Evolutionary conservation across 2,329 filamentous ascomycete genomes (phyloP).

Genomic region (Bipolaris oryzae): DNA sequence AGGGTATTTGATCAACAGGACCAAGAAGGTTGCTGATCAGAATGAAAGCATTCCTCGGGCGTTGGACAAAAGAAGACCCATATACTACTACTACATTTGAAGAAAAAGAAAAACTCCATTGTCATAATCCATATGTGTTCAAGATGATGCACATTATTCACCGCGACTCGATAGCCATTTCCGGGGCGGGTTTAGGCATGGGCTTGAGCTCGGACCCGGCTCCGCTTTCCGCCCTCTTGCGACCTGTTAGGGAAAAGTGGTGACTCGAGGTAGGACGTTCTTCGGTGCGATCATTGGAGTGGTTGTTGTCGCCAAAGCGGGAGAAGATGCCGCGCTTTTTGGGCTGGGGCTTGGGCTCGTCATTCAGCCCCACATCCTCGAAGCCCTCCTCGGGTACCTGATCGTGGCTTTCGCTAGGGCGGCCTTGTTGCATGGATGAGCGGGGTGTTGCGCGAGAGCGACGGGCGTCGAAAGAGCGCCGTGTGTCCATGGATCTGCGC

Average conservation of each 20-base stretch:
- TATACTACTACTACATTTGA: neutral
- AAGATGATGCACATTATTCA: slow-evolving; percentile 8
- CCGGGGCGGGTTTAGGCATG: slow-evolving; percentile 56
- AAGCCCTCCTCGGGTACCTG: slow-evolving; percentile 79
- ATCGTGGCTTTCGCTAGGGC: slow-evolving; percentile 62
- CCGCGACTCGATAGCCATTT: slow-evolving; percentile 35
- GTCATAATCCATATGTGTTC: too few species aligned
- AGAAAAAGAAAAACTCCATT: neutral
- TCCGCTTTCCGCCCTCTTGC: slow-evolving; percentile 73
- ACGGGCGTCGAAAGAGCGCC: slow-evolving; percentile 58
- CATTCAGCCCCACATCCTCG: slow-evolving; percentile 86
- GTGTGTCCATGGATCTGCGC: slow-evolving; percentile 81
- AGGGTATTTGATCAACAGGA: neutral
- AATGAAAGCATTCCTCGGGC: neutral
- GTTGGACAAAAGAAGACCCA: neutral
- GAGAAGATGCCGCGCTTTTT: slow-evolving; percentile 84
- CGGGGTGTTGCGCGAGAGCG: slow-evolving; percentile 63
- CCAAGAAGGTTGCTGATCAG: neutral
- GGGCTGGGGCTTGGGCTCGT: slow-evolving; percentile 67
- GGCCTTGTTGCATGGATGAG: slow-evolving; percentile 63
- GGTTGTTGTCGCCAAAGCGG: slow-evolving; percentile 70
- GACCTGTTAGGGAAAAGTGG: slow-evolving; percentile 70
- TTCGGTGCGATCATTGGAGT: slow-evolving; percentile 40
- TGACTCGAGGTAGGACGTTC: slow-evolving; percentile 54
- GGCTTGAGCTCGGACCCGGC: slow-evolving; percentile 73